A percentile compares a stretch with the other conserved stretches of the same genome.
These are phyloP conservation scores for Xylaria cubensis DNA, from an alignment of 495 filamentous ascomycete genomes.

Conservation along the genomic window DNA sequence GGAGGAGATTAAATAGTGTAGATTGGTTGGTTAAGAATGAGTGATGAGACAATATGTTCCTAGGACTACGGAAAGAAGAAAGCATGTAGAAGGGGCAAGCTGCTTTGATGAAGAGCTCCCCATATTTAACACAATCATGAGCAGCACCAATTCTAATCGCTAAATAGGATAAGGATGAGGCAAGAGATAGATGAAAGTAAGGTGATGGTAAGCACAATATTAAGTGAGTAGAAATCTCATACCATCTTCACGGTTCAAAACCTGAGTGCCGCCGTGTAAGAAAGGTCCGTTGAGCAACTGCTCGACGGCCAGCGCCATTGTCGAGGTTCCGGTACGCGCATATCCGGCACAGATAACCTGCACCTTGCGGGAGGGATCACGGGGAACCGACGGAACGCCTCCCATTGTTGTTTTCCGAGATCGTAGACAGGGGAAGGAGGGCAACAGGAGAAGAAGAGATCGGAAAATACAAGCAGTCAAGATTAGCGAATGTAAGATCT, in stretches of 20 bases:
- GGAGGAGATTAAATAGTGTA: too few species aligned
- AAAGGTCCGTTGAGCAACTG: slow-evolving; percentile 46
- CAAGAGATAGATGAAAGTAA: too few species aligned
- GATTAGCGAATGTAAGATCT: neutral
- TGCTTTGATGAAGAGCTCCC: too few species aligned
- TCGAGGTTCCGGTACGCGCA: slow-evolving; percentile 55
- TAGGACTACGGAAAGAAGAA: neutral
- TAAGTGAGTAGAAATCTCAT: neutral
- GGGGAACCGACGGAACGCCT: slow-evolving; percentile 31
- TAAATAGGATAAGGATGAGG: neutral
- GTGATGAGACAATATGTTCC: neutral
- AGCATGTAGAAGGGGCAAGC: too few species aligned
- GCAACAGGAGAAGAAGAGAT: neutral
- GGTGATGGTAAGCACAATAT: too few species aligned
- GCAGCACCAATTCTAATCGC: neutral
- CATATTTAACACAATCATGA: neutral
- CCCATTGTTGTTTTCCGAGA: slow-evolving; percentile 26
- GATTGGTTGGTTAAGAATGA: neutral
- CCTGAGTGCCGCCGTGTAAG: slow-evolving; percentile 37
- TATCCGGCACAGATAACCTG: slow-evolving; percentile 55
- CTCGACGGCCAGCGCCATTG: slow-evolving; percentile 48
- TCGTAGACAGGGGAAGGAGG: neutral
- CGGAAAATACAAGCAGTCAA: neutral
- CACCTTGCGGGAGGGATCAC: slow-evolving; percentile 35
- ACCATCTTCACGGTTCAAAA: slow-evolving; percentile 34